Evolutionary conservation across 768 basidiomycete species (phyloP), one percentile per base, ranked within the genome.

Genomic region (Pleurotus cornucopiae): DNA sequence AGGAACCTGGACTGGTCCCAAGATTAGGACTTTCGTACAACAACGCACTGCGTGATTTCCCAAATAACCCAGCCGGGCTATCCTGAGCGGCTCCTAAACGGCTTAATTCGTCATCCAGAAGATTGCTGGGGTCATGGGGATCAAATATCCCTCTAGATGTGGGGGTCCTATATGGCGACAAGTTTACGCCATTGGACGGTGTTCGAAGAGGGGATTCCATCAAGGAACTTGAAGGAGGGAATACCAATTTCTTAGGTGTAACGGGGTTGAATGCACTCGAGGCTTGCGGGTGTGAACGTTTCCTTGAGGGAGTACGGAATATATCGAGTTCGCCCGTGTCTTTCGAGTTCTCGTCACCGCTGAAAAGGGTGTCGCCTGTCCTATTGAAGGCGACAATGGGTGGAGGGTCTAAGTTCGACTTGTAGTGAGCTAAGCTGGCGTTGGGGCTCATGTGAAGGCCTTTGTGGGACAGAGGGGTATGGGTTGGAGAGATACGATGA

Each of bases 21-120:
- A 77, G 58, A 47, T 80, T 84, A n/a, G 89, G 89, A 66, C 88
- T 90, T 60, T 89, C 85, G 61, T 89, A 91, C 62, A 91, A 63
- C 60, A 87, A 63, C 1, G 72, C 67, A 37, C 78, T 76, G 25
- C 74, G 73, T 14, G 75, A 77, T 60, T 79, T 78, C 41, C 84
- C 89, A 66, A 82, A 91, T 49, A 89, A 63, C 1, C 88, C 87
- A 0, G 71, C 76, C 0, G 88, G 89, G 62, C 87, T 89, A 37
- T 85, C 84, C 18, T 77, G 77, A 16, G 68, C 74, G 57, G 62
- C 72, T 3, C 77, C 75, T 56, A 83, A 68, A 55, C 84, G 73
- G 47, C 76, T 80, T 54, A 92, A 71, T 57, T 92, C 90, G 48
- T 91, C 90, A 47, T 89, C 86, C 20, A 91, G 71, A 43, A 89